phyloP scores from a whole-genome alignment of 169 alveolate species.

The Pseudocohnilembus persalinus region DNA sequence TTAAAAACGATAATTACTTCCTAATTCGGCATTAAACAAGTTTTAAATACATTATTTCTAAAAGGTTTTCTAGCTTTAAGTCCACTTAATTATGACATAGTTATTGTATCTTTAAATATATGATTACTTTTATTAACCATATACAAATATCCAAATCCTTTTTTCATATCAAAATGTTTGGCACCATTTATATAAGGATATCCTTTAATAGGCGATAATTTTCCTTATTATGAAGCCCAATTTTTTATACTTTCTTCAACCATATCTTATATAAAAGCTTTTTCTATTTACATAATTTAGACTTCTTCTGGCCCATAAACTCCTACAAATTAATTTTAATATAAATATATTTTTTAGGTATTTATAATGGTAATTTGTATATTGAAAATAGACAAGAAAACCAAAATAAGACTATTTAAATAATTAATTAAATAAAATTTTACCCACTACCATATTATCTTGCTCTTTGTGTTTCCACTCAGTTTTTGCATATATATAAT shows the following conservation, averaged over 20 bases:
- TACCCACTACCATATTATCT: slow-evolving; percentile 6
- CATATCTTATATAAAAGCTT: background rate
- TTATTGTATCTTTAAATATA: background rate
- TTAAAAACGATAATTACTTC: background rate
- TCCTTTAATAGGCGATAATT: slow-evolving; percentile 1
- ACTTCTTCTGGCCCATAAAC: slow-evolving; percentile 28
- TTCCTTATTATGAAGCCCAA: background rate
- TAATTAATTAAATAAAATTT: background rate
- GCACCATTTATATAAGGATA: slow-evolving; percentile 8
- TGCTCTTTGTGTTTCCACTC: slow-evolving; percentile 1
- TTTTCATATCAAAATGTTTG: slow-evolving; percentile 5
- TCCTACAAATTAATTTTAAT: no score
- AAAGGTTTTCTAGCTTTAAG: slow-evolving; percentile 29
- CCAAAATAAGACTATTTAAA: background rate
- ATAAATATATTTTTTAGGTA: no score
- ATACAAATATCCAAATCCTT: slow-evolving; percentile 38
- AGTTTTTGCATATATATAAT: slow-evolving; percentile 8
- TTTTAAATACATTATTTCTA: background rate
- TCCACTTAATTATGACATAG: slow-evolving; percentile 3
- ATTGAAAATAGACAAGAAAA: no score
- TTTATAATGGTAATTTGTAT: background rate
- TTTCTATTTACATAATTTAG: background rate
- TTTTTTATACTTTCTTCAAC: slow-evolving; percentile 16
- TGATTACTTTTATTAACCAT: slow-evolving; percentile 12
- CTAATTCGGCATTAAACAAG: background rate